Base-by-base conservation (phyloP, 2,329 filamentous ascomycete genomes). In the Ophiostoma himal-ulmi region DNA sequence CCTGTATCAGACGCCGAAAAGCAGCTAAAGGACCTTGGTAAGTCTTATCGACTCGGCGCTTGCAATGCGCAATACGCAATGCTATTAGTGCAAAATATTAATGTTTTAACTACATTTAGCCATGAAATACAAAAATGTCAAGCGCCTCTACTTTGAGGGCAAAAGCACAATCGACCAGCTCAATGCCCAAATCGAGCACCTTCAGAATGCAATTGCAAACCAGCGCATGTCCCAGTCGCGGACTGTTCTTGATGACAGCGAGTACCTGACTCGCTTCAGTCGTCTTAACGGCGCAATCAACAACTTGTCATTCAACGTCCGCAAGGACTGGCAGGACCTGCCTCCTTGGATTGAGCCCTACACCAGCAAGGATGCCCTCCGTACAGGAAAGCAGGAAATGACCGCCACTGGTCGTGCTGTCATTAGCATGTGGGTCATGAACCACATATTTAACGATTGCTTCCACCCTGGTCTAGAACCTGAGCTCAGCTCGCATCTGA, bases 121-220 rank as follows among this genome's bases (percentile, higher is more conserved):
- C 77, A 88, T 88, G 75, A 99, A 99, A 82, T 99, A 99, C 79
- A 96, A 96, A 79, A 97, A 97, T 78, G 94, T 99, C 71, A 99
- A 99, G 83, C 89, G 93, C 70, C 91, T 97, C 76, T 99, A 97
- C 78, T 98, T 98, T 79, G 95, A 98, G 74, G 93, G 94, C 77
- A 95, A 96, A 78, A 86, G 89, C 20, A 94, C 97, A 80, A 94
- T 98, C 69, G 94, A 97, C 76, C 88, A 91, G 76, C 90, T 96
- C 75, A 91, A 90, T 74, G 85, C 89, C 22, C 94, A 97, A 79
- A 91, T 98, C 34, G 94, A 97, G 79, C 91, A 95, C 76, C 85
- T 99, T 22, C 95, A 99, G 79, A 98, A 99, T 79, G 95, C 93
- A n/a, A 87, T 99, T 69, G 95, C 95, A 71, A 95, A 97, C 79